These are phyloP conservation scores for Geum urbanum DNA, from an alignment of 306 rosid genomes.

Conservation along the genomic window DNA sequence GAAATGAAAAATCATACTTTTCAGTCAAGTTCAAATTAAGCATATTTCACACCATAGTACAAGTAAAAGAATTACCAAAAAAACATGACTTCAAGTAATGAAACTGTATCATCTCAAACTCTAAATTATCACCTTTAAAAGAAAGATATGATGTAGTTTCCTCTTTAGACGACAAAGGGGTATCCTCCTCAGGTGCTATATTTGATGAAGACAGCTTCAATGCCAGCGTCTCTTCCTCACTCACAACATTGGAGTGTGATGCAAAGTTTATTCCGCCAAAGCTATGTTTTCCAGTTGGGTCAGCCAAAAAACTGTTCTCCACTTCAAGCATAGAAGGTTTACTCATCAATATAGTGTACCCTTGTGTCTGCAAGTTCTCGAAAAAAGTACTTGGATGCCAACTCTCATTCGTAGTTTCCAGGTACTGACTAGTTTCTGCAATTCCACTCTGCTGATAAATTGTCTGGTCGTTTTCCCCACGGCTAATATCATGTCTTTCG, in stretches of 20 bases:
- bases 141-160: slow-evolving; percentile 76
- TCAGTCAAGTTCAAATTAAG: slow-evolving; percentile 1
- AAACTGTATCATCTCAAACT: slow-evolving; percentile 3
- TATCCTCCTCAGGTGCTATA: slow-evolving; percentile 46
- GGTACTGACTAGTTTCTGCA: slow-evolving; percentile 38
- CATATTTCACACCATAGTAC: not conserved
- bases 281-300: slow-evolving; percentile 32
- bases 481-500: slow-evolving; percentile 52
- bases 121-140: slow-evolving; percentile 50
- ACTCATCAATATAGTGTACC: slow-evolving; percentile 24
- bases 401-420: slow-evolving; percentile 33
- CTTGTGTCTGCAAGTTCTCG: slow-evolving; percentile 44
- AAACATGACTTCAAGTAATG: too few relatives aligned
- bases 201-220: slow-evolving; percentile 57
- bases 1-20: slow-evolving; percentile 25
- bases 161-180: slow-evolving; percentile 50
- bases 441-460: slow-evolving; percentile 33
- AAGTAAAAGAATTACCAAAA: too few relatives aligned
- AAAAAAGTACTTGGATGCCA: slow-evolving; percentile 25
- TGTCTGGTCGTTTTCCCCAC: slow-evolving; percentile 44
- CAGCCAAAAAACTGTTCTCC: slow-evolving; percentile 35
- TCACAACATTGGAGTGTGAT: slow-evolving; percentile 34
- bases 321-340: slow-evolving; percentile 35
- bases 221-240: slow-evolving; percentile 47
- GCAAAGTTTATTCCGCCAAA: slow-evolving; percentile 29